phyloP scores from a whole-genome alignment of 1,284 basidiomycete species.

The Ustilago crameri region DNA sequence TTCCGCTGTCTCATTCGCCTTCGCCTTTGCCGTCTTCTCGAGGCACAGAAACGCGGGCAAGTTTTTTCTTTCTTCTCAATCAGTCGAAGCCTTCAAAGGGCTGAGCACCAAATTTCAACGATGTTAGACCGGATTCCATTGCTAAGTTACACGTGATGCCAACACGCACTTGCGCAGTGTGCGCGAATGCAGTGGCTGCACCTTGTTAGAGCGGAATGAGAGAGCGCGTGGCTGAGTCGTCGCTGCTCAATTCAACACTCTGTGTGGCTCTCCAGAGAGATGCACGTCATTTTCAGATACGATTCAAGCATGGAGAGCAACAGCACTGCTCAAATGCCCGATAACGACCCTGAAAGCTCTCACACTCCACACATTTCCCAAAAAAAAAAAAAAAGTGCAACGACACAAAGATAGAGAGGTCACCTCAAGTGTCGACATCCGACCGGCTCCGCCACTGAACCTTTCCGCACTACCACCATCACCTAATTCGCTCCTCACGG shows the following conservation, averaged over 20 bases:
- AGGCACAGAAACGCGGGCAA: slow-evolving; percentile 7
- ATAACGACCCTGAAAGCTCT: not conserved
- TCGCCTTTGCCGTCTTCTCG: slow-evolving; percentile 1
- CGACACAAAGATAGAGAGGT: not conserved
- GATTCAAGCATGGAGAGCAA: not conserved
- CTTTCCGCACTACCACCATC: slow-evolving; percentile 25
- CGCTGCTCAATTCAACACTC: slow-evolving; percentile 1
- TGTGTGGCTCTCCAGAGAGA: not conserved
- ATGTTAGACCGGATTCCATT: slow-evolving; percentile 11
- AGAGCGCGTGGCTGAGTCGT: slow-evolving; percentile 18
- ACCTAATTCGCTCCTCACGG: slow-evolving; percentile 1
- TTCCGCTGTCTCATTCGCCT: too few species aligned
- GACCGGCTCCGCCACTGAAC: not conserved
- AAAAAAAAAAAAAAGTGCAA: slow-evolving; percentile 6
- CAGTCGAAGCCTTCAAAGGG: not conserved
- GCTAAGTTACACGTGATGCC: slow-evolving; percentile 19
- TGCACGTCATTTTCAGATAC: slow-evolving; percentile 18
- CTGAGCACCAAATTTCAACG: not conserved
- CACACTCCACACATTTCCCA: slow-evolving; percentile 17
- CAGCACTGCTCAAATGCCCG: slow-evolving; percentile 16
- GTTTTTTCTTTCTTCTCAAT: slow-evolving; percentile 22
- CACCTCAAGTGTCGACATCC: slow-evolving; percentile 5
- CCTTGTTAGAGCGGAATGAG: slow-evolving; percentile 3
- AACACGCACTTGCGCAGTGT: slow-evolving; percentile 4
- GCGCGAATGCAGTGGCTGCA: not conserved